Conservation (phyloP, 164 flowering plant genomes). For the Paratinospora sagittata region DNA sequence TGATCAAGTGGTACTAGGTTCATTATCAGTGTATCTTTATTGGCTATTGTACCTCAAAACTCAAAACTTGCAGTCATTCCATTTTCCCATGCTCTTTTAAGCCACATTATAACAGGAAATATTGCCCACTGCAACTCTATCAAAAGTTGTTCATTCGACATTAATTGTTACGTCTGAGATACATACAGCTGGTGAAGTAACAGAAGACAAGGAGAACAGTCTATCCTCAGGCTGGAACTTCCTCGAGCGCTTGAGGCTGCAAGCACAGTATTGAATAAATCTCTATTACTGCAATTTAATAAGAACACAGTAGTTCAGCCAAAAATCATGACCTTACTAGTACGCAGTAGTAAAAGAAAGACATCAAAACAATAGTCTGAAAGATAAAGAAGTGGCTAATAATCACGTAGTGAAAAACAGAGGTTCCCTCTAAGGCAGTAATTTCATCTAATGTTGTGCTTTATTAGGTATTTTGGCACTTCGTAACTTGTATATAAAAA, state of each 20-base stretch:
- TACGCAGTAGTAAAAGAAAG: neutral
- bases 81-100: neutral
- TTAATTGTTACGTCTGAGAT: constrained; percentile 8
- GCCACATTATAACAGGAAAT: neutral
- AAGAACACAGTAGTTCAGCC: neutral
- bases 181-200: constrained; percentile 90
- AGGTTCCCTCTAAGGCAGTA: too few species aligned
- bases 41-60: neutral
- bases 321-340: neutral
- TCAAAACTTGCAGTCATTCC: neutral
- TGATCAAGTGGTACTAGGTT: neutral
- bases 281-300: neutral
- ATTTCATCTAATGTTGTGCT: too few species aligned
- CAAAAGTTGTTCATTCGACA: neutral
- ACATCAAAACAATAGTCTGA: neutral
- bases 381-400: neutral
- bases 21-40: neutral
- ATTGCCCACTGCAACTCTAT: neutral
- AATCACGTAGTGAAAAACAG: neutral
- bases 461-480: too few species aligned
- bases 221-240: constrained; percentile 97
- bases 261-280: constrained; percentile 14
- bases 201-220: constrained; percentile 87
- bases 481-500: too few species aligned
- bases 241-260: constrained; percentile 87